These are phyloP conservation scores for Nepenthes mirabilis DNA, from an alignment of 148 eudicot genomes.

Conservation along the genomic window DNA sequence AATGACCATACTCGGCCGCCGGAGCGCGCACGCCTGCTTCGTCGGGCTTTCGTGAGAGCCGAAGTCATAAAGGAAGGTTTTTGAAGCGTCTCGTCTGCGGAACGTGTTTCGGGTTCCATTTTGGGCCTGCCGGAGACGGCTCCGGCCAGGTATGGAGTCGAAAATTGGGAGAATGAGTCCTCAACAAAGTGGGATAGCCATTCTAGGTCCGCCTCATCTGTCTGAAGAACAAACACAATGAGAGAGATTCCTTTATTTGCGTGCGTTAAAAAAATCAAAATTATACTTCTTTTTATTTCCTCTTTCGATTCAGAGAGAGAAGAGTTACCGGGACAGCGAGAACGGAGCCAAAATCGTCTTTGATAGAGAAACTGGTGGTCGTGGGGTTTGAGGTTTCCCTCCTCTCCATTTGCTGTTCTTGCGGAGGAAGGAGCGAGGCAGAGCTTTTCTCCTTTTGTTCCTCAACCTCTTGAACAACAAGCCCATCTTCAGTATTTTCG, in stretches of 20 bases:
- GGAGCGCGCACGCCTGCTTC: slow-evolving; percentile 16
- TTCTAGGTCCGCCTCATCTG: slow-evolving; percentile 26
- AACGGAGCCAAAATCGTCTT: slow-evolving; percentile 17
- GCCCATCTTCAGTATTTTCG: slow-evolving; percentile 9
- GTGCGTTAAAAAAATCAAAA: background rate
- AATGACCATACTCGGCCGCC: slow-evolving; percentile 12
- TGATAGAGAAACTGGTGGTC: background rate
- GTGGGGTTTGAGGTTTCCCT: background rate
- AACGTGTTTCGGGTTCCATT: background rate
- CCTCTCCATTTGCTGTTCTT: background rate
- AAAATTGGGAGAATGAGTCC: slow-evolving; percentile 19
- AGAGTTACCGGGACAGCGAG: slow-evolving; percentile 33
- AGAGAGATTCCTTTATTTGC: background rate
- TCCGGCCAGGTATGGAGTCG: slow-evolving; percentile 15
- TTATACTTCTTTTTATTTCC: background rate
- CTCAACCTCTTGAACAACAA: background rate
- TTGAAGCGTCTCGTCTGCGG: background rate
- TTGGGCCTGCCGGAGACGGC: background rate
- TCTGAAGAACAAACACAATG: slow-evolving; percentile 1
- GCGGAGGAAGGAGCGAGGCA: slow-evolving; percentile 12
- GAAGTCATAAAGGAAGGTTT: background rate
- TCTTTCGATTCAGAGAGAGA: background rate
- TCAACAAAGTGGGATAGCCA: slow-evolving; percentile 29
- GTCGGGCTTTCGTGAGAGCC: slow-evolving; percentile 6
- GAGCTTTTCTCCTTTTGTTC: background rate